A percentile compares a stretch with the other conserved stretches of the same genome.
Evolutionary conservation across 345 rosid species (phyloP).

Genomic region (Ceriops tagal): DNA sequence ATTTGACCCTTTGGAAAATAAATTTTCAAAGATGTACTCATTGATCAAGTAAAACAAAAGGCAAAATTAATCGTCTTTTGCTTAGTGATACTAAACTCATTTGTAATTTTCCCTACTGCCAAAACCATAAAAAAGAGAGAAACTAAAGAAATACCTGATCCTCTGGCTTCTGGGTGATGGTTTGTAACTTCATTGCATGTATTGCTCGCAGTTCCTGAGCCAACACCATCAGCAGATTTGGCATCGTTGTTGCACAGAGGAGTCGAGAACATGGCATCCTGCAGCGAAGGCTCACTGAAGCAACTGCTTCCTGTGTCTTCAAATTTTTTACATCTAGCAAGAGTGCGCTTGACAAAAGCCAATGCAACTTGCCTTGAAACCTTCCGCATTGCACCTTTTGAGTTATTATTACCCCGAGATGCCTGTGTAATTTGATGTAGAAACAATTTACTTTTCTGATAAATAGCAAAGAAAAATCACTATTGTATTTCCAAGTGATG

Average conservation of each 20-base stretch:
- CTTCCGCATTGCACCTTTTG: conserved; percentile 39
- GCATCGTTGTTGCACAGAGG: conserved; percentile 55
- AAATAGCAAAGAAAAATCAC: no score
- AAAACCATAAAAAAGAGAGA: not conserved
- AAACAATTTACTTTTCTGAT: conserved; percentile 1
- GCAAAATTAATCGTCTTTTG: no score
- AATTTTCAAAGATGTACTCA: no score
- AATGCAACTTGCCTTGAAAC: conserved; percentile 49
- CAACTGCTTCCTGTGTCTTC: conserved; percentile 56
- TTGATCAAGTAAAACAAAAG: no score
- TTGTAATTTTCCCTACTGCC: not conserved
- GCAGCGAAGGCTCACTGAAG: conserved; percentile 47
- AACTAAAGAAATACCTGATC: conserved; percentile 55
- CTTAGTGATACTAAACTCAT: no score
- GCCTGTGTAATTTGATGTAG: conserved; percentile 39
- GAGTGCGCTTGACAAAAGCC: conserved; percentile 50
- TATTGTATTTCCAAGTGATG: no score
- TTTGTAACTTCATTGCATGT: conserved; percentile 66
- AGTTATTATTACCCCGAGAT: conserved; percentile 40
- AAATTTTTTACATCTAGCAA: conserved; percentile 49
- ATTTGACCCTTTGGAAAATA: no score
- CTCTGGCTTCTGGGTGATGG: conserved; percentile 70
- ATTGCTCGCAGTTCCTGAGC: conserved; percentile 96
- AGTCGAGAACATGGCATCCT: conserved; percentile 33
- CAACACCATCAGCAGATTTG: conserved; percentile 80